phyloP scores from a whole-genome alignment of 345 rosid species.

The Eucalyptus pauciflora region DNA sequence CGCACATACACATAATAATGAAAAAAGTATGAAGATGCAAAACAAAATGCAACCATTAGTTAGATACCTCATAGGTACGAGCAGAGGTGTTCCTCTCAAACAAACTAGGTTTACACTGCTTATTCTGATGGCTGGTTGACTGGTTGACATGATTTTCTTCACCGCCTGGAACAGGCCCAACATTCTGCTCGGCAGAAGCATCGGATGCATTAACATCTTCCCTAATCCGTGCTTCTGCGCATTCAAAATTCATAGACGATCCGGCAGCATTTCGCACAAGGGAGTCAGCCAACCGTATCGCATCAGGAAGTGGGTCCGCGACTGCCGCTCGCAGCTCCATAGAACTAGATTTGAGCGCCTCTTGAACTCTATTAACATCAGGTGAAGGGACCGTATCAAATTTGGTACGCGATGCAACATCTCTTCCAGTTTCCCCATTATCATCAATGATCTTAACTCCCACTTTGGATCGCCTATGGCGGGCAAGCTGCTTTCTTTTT shows the following conservation, averaged over 20 bases:
- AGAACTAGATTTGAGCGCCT: constrained; percentile 23
- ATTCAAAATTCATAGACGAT: not conserved
- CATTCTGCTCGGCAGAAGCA: not conserved
- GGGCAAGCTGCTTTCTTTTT: constrained; percentile 1
- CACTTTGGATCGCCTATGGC: not conserved
- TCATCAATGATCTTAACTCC: not conserved
- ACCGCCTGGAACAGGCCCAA: not conserved
- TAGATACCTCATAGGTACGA: constrained; percentile 26
- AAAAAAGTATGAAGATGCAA: not conserved
- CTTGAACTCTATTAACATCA: constrained; percentile 19
- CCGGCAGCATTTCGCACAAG: not conserved
- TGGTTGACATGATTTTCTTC: not conserved
- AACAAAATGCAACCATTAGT: not conserved
- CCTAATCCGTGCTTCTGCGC: not conserved
- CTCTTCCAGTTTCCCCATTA: not conserved
- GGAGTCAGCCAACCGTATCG: constrained; percentile 14
- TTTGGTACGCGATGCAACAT: not conserved
- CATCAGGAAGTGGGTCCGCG: constrained; percentile 42
- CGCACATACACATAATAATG: not conserved
- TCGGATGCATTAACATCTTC: not conserved
- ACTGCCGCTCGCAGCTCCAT: constrained; percentile 28
- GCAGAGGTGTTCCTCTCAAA: constrained; percentile 50
- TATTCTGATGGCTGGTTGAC: not conserved
- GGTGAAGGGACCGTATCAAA: constrained; percentile 5
- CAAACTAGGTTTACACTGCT: constrained; percentile 14